Base-by-base conservation (phyloP, 108 stramenopile genomes). In the Cyclotella baltica region DNA sequence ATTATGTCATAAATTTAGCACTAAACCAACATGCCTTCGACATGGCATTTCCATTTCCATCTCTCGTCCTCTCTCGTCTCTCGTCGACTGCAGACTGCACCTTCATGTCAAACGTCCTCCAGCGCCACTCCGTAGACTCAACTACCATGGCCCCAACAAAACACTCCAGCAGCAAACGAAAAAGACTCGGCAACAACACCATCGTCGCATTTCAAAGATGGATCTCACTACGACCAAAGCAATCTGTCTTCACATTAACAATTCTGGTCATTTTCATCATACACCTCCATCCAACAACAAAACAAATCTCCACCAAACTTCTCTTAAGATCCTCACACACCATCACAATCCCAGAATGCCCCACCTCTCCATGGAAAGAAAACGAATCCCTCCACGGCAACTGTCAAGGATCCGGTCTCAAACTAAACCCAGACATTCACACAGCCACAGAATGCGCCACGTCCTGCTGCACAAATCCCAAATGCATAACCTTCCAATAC, bases 401-500 rank as follows among this genome's bases (percentile, higher is more conserved):
- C 29, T 87, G 86, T 53, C 76, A 81, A 19, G 84, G 84, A 8
- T 36, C 56, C 46, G 47, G 67, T 13, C 53, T 61, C 19, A 51
- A 70, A 57, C 33, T 53, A 27, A 22, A 35, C 19, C 15, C 33
- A 18, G 65, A 65, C 35, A 27, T 38, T 6, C 38, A 61, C 5
- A 34, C 78, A 4, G 46, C 68, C 36, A 52, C 79, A 3, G 59
- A 61, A 61, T 88, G 87, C 47, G 80, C 87, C 3, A 56, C 62
- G 20, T 48, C 77, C 6, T 88, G 87, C 56, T 88, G 87, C 40
- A 0, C 36, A 19, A 36, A 78, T 25, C 40, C 70, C 36, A 38
- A 51, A 10, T 88, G 87, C 66, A 80, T 88, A 23, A 55, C 77
- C 13, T 88, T 85, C 82, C 87, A 88, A 58, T 88, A 43, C 63